phyloP scores from a whole-genome alignment of 2,329 filamentous ascomycete species.

The Penicillium sp. region DNA sequence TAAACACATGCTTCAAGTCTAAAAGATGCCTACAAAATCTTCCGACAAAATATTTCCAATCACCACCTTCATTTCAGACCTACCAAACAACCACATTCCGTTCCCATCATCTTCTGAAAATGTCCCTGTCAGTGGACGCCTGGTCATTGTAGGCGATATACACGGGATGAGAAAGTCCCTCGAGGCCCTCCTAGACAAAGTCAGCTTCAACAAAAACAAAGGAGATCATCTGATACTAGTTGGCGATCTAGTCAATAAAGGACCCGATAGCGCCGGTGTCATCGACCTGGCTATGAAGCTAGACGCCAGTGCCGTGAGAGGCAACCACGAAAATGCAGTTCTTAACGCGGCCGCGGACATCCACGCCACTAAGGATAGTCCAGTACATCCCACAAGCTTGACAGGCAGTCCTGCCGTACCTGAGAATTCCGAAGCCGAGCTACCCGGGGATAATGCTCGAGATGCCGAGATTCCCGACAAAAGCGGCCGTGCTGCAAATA shows the following conservation, averaged over 20 bases:
- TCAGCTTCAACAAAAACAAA: constrained; percentile 10
- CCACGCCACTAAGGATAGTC: neutral
- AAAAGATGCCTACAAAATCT: neutral
- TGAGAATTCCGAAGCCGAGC: neutral
- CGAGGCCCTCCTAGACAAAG: constrained; percentile 12
- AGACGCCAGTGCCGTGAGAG: constrained; percentile 19
- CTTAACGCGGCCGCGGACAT: constrained; percentile 15
- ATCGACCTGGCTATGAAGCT: constrained; percentile 17
- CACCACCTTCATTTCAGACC: constrained; percentile 11
- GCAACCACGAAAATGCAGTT: constrained; percentile 22
- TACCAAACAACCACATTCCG: constrained; percentile 7
- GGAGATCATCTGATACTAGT: constrained; percentile 18
- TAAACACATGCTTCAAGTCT: neutral
- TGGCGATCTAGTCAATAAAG: constrained; percentile 20
- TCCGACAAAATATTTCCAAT: constrained; percentile 11
- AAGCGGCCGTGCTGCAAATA: neutral
- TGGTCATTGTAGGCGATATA: constrained; percentile 18
- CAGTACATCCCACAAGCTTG: neutral
- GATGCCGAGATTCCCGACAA: neutral
- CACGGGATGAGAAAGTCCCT: constrained; percentile 18
- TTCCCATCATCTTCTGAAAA: constrained; percentile 1
- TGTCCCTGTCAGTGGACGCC: constrained; percentile 7
- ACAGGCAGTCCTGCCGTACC: neutral
- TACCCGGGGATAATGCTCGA: neutral
- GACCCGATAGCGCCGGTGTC: constrained; percentile 17